These are phyloP conservation scores for Aspergillus caelatus DNA, from an alignment of 2,329 filamentous ascomycete genomes.

Conservation along the genomic window DNA sequence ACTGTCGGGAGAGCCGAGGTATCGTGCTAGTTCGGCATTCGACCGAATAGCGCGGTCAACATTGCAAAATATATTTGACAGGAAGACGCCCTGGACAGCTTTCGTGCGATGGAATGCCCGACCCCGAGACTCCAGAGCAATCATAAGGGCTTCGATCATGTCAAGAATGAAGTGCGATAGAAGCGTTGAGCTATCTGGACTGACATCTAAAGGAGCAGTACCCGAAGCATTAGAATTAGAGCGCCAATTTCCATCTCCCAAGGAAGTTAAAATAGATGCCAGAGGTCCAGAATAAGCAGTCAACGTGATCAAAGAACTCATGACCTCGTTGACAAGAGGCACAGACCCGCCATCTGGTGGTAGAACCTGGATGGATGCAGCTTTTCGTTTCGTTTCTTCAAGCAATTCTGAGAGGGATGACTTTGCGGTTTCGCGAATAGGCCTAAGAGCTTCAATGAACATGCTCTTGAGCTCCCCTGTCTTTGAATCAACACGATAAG, in stretches of 20 bases:
- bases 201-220: conserved; percentile 79
- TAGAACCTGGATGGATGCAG: conserved; percentile 66
- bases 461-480: conserved; percentile 84
- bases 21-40: conserved; percentile 70
- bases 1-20: conserved; percentile 66
- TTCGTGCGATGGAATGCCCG: conserved; percentile 74
- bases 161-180: conserved; percentile 90
- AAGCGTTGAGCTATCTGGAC: conserved; percentile 83
- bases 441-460: conserved; percentile 82
- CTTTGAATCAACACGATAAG: conserved; percentile 75
- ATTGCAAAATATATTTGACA: conserved; percentile 84
- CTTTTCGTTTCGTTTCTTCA: conserved; percentile 76
- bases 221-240: conserved; percentile 65
- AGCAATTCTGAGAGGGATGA: conserved; percentile 79
- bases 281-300: conserved; percentile 83
- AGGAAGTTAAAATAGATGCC: conserved; percentile 84
- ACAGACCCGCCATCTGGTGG: conserved; percentile 78
- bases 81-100: conserved; percentile 79
- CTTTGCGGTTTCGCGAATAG: conserved; percentile 89
- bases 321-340: conserved; percentile 78
- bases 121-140: conserved; percentile 73
- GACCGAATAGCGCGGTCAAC: conserved; percentile 81
- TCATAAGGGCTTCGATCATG: conserved; percentile 79
- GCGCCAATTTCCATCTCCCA: conserved; percentile 90
- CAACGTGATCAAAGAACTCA: conserved; percentile 84